These are phyloP conservation scores for Clavispora santaluciae DNA, from an alignment of 805 yeast species.

Conservation along the genomic window DNA sequence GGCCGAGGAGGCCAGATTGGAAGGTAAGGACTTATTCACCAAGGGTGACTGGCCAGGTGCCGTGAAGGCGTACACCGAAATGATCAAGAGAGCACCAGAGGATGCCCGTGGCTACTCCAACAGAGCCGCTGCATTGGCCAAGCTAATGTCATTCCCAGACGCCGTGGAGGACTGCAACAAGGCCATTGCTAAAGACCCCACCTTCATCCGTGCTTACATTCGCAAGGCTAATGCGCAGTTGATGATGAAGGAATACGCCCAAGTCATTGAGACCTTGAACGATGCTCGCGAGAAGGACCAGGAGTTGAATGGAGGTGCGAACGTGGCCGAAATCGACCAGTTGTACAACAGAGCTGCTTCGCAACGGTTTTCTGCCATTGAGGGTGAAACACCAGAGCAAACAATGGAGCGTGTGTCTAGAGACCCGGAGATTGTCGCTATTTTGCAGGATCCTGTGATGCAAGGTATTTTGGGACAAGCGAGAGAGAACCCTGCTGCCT, in stretches of 20 bases:
- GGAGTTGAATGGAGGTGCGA: conserved; percentile 52
- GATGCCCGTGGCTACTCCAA: conserved; percentile 97
- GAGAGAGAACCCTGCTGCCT: conserved; percentile 90
- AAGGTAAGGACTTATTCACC: conserved; percentile 85
- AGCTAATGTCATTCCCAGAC: conserved; percentile 95
- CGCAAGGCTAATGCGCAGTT: conserved; percentile 94
- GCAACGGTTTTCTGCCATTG: conserved; percentile 75
- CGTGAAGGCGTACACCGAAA: conserved; percentile 90
- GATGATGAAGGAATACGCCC: conserved; percentile 81
- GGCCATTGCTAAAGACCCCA: conserved; percentile 86
- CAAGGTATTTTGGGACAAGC: conserved; percentile 93
- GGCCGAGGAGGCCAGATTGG: conserved; percentile 92
- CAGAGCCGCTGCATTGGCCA: conserved; percentile 95
- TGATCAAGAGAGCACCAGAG: conserved; percentile 94
- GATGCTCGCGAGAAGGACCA: conserved; percentile 72
- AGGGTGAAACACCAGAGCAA: conserved; percentile 91
- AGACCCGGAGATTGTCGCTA: conserved; percentile 91
- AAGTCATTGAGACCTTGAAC: conserved; percentile 76
- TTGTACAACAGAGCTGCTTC: conserved; percentile 70
- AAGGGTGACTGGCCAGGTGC: conserved; percentile 97
- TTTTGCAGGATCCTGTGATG: conserved; percentile 94
- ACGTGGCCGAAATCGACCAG: conserved; percentile 73
- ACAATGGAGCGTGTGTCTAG: conserved; percentile 84
- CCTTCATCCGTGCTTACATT: conserved; percentile 88
- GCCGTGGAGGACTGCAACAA: conserved; percentile 87